These are phyloP conservation scores for Argentina anserina DNA, from an alignment of 306 rosid species.

Conservation along the genomic window DNA sequence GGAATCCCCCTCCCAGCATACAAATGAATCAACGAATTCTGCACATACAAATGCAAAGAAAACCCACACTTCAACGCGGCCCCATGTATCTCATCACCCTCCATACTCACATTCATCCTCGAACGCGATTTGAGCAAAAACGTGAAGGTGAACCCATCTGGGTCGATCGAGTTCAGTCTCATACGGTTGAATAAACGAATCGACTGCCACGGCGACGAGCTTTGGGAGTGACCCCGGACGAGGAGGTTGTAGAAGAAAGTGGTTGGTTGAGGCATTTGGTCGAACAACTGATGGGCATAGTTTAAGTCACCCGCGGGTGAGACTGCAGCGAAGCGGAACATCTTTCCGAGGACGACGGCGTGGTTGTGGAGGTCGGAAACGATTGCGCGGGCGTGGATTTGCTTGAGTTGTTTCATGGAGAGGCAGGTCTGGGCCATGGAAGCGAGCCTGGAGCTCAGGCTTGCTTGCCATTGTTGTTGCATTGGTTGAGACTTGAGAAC, in stretches of 20 bases:
- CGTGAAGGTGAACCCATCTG: slow-evolving; percentile 53
- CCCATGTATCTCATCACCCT: slow-evolving; percentile 40
- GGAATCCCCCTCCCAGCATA: slow-evolving; percentile 43
- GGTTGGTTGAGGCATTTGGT: slow-evolving; percentile 41
- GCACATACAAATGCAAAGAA: slow-evolving; percentile 40
- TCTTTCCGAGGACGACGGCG: slow-evolving; percentile 51
- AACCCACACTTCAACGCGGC: slow-evolving; percentile 49
- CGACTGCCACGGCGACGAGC: slow-evolving; percentile 34
- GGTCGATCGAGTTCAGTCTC: slow-evolving; percentile 34
- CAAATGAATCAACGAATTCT: slow-evolving; percentile 48
- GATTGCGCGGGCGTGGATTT: slow-evolving; percentile 45
- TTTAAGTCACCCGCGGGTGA: slow-evolving; percentile 48
- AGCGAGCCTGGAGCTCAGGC: slow-evolving; percentile 22
- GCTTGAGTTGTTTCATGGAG: slow-evolving; percentile 49
- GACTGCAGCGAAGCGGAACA: slow-evolving; percentile 55
- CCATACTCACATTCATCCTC: slow-evolving; percentile 19
- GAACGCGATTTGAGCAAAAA: slow-evolving; percentile 53
- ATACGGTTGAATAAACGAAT: slow-evolving; percentile 41
- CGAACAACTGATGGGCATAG: slow-evolving; percentile 53
- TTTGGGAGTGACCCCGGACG: slow-evolving; percentile 49
- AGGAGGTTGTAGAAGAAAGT: slow-evolving; percentile 60
- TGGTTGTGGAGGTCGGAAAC: slow-evolving; percentile 36
- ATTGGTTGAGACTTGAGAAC: background rate
- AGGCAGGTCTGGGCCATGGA: slow-evolving; percentile 43
- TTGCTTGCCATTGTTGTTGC: slow-evolving; percentile 28